phyloP scores from a whole-genome alignment of 495 filamentous ascomycete genomes.

The Tuber calosporum region DNA sequence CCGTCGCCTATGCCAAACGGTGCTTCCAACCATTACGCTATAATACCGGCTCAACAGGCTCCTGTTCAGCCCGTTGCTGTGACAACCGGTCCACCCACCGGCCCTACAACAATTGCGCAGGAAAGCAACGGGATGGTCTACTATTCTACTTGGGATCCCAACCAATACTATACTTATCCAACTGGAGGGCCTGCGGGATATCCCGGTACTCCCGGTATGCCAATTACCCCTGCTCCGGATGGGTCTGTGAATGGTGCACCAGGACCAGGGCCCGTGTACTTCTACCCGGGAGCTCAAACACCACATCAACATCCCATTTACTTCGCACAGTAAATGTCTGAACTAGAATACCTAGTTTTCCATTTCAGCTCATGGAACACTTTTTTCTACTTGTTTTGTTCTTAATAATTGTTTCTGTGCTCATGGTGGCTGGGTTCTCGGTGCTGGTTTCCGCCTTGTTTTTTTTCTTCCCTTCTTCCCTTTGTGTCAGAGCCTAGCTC shows the following conservation, averaged over 20 bases:
- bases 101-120: constrained; percentile 71
- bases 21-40: constrained; percentile 45
- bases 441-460: constrained; percentile 13
- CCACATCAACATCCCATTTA: constrained; percentile 57
- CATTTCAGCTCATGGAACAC: constrained; percentile 2
- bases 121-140: constrained; percentile 93
- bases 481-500: constrained; percentile 13
- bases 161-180: constrained; percentile 64
- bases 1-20: constrained; percentile 44
- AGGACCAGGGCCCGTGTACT: constrained; percentile 64
- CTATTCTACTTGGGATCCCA: constrained; percentile 54
- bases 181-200: constrained; percentile 50
- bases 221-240: constrained; percentile 51
- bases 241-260: constrained; percentile 46
- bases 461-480: constrained; percentile 13
- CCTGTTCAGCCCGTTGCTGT: constrained; percentile 45
- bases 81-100: constrained; percentile 47
- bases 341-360: neutral
- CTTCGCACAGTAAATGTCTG: constrained; percentile 49
- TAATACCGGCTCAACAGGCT: constrained; percentile 46
- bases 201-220: constrained; percentile 46
- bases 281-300: constrained; percentile 56
- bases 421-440: constrained; percentile 1
- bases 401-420: constrained; percentile 12
- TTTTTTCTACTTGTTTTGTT: constrained; percentile 3